Conservation (phyloP, 1,284 basidiomycete species). For the Gomphus sp. region DNA sequence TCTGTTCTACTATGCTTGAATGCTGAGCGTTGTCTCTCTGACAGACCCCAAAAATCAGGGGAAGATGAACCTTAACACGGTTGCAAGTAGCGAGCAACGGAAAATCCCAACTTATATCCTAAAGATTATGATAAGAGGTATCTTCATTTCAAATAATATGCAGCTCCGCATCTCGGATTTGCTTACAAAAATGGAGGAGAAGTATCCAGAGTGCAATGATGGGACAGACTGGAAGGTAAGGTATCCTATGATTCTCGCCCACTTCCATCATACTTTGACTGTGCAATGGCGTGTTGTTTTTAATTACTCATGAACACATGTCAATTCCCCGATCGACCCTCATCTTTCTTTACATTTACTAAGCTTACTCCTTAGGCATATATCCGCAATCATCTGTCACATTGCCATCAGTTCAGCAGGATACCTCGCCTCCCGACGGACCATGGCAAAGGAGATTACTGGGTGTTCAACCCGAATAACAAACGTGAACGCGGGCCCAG, state of each 20-base stretch:
- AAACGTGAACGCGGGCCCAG: constrained; percentile 54
- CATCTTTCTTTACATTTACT: background rate
- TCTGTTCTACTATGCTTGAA: background rate
- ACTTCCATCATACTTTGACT: background rate
- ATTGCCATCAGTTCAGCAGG: constrained; percentile 75
- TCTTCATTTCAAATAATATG: constrained; percentile 48
- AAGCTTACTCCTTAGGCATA: constrained; percentile 46
- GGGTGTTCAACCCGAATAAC: constrained; percentile 59
- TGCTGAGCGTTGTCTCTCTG: background rate
- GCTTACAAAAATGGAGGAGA: constrained; percentile 42
- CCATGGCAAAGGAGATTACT: constrained; percentile 68
- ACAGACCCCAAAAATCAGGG: background rate
- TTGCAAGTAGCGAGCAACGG: constrained; percentile 41
- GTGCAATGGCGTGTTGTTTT: background rate
- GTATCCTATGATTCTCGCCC: constrained; percentile 1
- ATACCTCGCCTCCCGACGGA: constrained; percentile 53
- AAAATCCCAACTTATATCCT: constrained; percentile 47
- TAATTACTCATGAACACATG: background rate
- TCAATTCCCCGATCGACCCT: background rate
- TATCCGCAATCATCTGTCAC: constrained; percentile 83
- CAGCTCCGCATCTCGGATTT: constrained; percentile 60
- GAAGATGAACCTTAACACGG: constrained; percentile 1
- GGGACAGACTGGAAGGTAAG: constrained; percentile 60
- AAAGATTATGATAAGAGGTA: constrained; percentile 61
- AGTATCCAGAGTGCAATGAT: constrained; percentile 50